Base-by-base conservation (phyloP, 2,329 filamentous ascomycete genomes). In the Ceratocystis cacaofunesta region DNA sequence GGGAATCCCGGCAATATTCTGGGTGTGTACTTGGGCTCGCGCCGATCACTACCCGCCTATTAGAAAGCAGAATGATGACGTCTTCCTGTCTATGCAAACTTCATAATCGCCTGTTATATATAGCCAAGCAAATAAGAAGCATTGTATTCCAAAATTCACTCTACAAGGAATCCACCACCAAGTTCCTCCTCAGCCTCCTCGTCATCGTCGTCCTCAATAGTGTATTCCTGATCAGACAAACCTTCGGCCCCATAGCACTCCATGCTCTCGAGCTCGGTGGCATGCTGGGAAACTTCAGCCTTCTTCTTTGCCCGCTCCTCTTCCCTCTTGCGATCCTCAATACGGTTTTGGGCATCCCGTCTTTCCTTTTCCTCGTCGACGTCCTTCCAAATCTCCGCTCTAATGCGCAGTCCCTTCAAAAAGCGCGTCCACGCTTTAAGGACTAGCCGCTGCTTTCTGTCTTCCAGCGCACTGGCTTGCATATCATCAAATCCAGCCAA, bases 331-430 rank as follows among this genome's bases (percentile, higher is more conserved):
- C 61, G 43, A 48, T 62, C 61, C 22, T 50, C 63, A 12, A 44
- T 57, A 1, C 52, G 63, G 32, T 64, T 41, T 8, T 50, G 44
- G 15, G 43, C 61, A 41, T 58, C 58, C 28, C 17, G 28, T 22
- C 61, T 60, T 52, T 67, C 66, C 43, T 50, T 60, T 57, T 63
- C 58, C 4, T 60, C 22, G 25, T 65, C 66, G 7, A 67, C 73
- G 61, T 72, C 68, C 8, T 46, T 61, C 41, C 65, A 68, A 25
- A 95, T 85, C 67, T 87, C 80, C 72, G 92, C 84, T 36, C 85
- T 80, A 52, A 96, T 89, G 48, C 89, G 80, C 71, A 97, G 71
- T 0, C 85, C 88, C 75, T 89, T 85, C 68, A 95, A 74, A 68
- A 96, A 88, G 71, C 86, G 85, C 32, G 75, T 74, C 77, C 77